Conservation (phyloP, 2,329 filamentous ascomycete genomes). For the Fusarium beomiforme region DNA sequence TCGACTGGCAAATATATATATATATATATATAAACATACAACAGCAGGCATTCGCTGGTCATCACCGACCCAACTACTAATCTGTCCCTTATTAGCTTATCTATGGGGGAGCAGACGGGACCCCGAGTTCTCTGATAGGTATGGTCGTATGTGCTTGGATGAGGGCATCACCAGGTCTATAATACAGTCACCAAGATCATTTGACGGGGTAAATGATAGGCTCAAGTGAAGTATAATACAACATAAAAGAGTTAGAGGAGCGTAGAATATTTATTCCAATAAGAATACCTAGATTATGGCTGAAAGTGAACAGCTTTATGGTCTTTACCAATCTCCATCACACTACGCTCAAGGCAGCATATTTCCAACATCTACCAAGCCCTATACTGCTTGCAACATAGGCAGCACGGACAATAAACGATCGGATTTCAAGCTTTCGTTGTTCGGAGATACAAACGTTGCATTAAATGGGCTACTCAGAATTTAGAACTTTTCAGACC, state of each 20-base stretch:
- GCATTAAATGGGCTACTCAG: too few relatives aligned
- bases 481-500: neutral
- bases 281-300: neutral
- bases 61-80: neutral
- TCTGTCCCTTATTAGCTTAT: neutral
- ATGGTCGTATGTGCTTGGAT: neutral
- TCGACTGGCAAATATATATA: neutral
- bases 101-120: neutral
- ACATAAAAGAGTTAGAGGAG: neutral
- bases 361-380: neutral
- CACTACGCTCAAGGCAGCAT: neutral
- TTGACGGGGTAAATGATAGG: neutral
- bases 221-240: too few relatives aligned
- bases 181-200: neutral
- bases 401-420: too few relatives aligned
- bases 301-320: neutral
- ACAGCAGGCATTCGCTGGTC: neutral
- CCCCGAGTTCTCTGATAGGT: neutral
- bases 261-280: neutral
- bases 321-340: neutral
- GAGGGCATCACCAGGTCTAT: neutral
- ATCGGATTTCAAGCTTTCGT: too few relatives aligned
- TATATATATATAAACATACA: too few relatives aligned
- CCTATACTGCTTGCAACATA: neutral
- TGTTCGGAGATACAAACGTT: too few relatives aligned